Evolutionary conservation across 78 protist genomes (phyloP), one percentile per base, ranked within the genome.

Genomic region (Cavenderia fasciculata): DNA sequence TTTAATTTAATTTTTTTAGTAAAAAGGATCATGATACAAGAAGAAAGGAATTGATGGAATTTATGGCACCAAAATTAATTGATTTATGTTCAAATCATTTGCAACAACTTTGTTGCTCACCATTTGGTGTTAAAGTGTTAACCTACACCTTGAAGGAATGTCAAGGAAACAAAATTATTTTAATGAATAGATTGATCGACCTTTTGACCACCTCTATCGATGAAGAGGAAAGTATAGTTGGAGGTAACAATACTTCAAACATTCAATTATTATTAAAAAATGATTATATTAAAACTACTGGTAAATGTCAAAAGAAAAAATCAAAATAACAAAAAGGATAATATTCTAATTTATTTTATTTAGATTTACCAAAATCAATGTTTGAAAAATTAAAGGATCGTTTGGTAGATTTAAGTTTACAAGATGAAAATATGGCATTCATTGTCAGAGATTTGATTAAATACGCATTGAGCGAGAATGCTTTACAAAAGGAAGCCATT

Each of bases 31-130:
- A 54, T 40, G 57, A 34, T 11, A 36, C 29, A 41, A 68, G 90
- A 68, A 65, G 90, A 65, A 68, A 68, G 10, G 90, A 82, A 33
- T 57, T 82, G 3, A 44, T 68, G 27, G 56, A 43, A 7, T 82
- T 59, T 44, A 51, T 82, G 29, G 36, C 71, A 47, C 90, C 90
- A 82, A 82, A 82, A 56, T 43, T 82, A 21, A 27, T 82, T 14
- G 90, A 82, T 66, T 36, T 65, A 8, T 79, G 88, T 52, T 62
- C 76, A 5, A 38, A 31, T 52, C 47, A 65, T 18, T 65, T 68
- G 0, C 29, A 52, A 38, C 65, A 62, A 7, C 18, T 78, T 18
- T 49, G 62, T 3, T 27, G 44, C 23, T 40, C 44, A 34, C 46
- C 31, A 65, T 78, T 74, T 74, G 88, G 76, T 52, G 34, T 57